A percentile compares a stretch with the other conserved stretches of the same genome.
These are phyloP conservation scores for Talaromyces marneffei DNA, from an alignment of 2,329 filamentous ascomycete genomes.

Conservation along the genomic window DNA sequence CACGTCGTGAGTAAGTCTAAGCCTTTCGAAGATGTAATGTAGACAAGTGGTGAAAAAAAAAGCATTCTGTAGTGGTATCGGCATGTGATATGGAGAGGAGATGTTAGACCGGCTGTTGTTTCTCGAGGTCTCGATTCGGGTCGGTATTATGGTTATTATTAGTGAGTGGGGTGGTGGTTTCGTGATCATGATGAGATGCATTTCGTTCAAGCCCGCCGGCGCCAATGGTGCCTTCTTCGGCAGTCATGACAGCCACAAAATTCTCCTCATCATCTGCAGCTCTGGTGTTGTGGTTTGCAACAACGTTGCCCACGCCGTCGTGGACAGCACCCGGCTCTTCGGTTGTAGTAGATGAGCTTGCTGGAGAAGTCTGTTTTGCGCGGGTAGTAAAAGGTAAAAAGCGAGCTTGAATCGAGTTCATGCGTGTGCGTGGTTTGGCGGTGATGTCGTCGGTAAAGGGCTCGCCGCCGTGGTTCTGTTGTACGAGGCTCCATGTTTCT, in stretches of 20 bases:
- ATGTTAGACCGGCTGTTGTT: neutral
- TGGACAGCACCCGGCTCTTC: neutral
- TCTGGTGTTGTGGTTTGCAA: neutral
- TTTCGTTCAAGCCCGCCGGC: conserved; percentile 9
- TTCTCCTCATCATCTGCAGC: neutral
- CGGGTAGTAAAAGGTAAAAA: conserved; percentile 8
- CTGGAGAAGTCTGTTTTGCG: conserved; percentile 6
- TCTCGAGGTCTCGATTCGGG: neutral
- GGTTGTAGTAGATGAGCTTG: neutral
- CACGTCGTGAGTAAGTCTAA: neutral
- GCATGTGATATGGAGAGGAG: neutral
- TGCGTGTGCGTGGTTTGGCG: conserved; percentile 32
- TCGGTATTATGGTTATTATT: neutral
- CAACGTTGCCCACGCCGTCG: neutral
- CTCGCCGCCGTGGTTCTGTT: conserved; percentile 27
- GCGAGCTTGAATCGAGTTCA: conserved; percentile 31
- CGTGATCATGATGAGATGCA: neutral
- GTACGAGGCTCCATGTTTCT: conserved; percentile 35
- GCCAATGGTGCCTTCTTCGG: conserved; percentile 6
- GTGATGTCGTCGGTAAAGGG: conserved; percentile 35
- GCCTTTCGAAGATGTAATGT: neutral
- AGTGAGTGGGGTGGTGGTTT: neutral
- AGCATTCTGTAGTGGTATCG: neutral
- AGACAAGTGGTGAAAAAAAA: neutral
- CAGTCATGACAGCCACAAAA: neutral